Conservation (phyloP, 1,284 basidiomycete genomes). For the Tremellales sp. region DNA sequence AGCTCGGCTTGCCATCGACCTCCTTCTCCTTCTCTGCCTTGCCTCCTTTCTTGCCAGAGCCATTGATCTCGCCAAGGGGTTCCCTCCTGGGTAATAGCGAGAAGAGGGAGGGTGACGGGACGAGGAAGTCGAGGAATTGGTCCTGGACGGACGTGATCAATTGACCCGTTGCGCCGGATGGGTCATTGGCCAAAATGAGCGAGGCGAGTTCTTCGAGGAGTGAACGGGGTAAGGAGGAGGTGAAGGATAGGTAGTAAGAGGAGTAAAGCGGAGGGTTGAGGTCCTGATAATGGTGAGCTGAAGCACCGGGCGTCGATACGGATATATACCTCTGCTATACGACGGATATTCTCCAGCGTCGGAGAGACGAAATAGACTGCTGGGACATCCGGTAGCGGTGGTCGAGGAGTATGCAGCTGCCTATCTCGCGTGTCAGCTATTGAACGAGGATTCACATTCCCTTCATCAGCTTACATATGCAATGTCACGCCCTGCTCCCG, state of each 20-base stretch:
- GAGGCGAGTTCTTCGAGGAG: slow-evolving; percentile 92
- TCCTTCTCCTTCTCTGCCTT: slow-evolving; percentile 32
- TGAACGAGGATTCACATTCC: neutral
- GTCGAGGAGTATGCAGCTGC: slow-evolving; percentile 84
- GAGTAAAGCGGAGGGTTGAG: slow-evolving; percentile 86
- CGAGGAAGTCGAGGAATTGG: slow-evolving; percentile 95
- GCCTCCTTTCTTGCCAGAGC: slow-evolving; percentile 28
- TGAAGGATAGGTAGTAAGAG: slow-evolving; percentile 91
- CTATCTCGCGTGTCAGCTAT: slow-evolving; percentile 49
- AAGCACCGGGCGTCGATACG: neutral
- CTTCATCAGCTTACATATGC: slow-evolving; percentile 69
- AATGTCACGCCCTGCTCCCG: slow-evolving; percentile 94
- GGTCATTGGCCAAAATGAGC: slow-evolving; percentile 69
- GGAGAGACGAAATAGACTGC: slow-evolving; percentile 97
- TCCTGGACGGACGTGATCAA: slow-evolving; percentile 77
- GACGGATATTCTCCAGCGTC: slow-evolving; percentile 75
- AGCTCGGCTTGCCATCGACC: slow-evolving; percentile 53
- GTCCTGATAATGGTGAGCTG: slow-evolving; percentile 42
- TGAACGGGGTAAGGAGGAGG: slow-evolving; percentile 79
- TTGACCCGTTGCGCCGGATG: slow-evolving; percentile 65
- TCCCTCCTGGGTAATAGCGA: slow-evolving; percentile 65
- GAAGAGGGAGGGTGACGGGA: slow-evolving; percentile 91
- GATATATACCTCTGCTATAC: slow-evolving; percentile 72
- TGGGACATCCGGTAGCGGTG: slow-evolving; percentile 89
- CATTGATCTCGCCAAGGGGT: slow-evolving; percentile 23